Evolutionary conservation across 768 basidiomycete species (phyloP), one percentile per base, ranked within the genome.

Genomic region (Mycena rebaudengoi): DNA sequence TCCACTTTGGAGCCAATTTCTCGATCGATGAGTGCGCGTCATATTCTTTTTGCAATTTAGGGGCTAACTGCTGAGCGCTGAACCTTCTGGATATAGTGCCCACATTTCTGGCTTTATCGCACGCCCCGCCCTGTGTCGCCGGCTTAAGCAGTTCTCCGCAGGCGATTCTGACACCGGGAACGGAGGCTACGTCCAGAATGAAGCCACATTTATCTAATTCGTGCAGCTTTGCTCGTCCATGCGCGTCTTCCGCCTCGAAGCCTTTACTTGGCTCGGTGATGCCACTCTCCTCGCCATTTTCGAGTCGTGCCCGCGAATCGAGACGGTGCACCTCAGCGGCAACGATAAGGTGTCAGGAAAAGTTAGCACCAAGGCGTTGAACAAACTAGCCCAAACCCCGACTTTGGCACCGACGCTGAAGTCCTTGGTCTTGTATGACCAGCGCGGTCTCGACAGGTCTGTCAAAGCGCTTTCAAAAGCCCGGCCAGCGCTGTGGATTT

Each of bases 21-120:
- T 53, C 33, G 5, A 64, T 59, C n/a, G 50, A 64, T 59, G 63
- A 49, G 63, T 64, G 37, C 62, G 62, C 62, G 41, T 18, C 41
- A 18, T 32, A 14, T 39, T 16, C 10, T 28, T 13, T 23, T 35
- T 33, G 20, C 13, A 29, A n/a, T 48, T 29, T 43, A 37, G 2
- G 10, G 8, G n/a, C 18, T 18, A 21, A 25, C 18, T 37, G 37
- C 32, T 40, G 40, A 52, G 21, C 49, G 33, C n/a, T n/a, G n/a
- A n/a, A n/a, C n/a, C 11, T 32, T 12, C 30, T 26, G 7, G 21
- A 2, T 49, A 35, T 53, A 64, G 56, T 37, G 32, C 57, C 18
- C 63, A 59, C 29, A 54, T 54, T 10, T 35, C 57, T 5, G 41
- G 44, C 29, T 40, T 64, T 48, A n/a, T 28, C 2, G 57, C 39